phyloP scores from a whole-genome alignment of 306 rosid genomes.

The Prunus dulcis region DNA sequence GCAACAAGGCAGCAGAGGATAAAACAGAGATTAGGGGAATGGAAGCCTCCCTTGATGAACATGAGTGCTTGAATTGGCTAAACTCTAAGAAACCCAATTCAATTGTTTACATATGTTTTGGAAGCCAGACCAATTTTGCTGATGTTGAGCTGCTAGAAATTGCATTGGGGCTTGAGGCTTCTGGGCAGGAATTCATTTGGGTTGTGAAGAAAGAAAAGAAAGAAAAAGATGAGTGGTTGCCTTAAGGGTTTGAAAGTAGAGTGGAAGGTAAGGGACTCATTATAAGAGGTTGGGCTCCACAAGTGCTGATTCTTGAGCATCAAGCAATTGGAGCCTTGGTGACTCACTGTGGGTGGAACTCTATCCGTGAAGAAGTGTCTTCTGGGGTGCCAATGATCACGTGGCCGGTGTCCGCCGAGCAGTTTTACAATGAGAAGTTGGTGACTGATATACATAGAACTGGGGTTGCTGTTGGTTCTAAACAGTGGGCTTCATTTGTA shows the following conservation, averaged over 20 bases:
- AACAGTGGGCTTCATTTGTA: slow-evolving; percentile 13
- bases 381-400: slow-evolving; percentile 44
- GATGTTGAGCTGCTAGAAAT: slow-evolving; percentile 28
- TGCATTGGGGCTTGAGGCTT: slow-evolving; percentile 35
- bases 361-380: slow-evolving; percentile 30
- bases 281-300: slow-evolving; percentile 45
- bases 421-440: slow-evolving; percentile 42
- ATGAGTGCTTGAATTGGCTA: slow-evolving; percentile 36
- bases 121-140: slow-evolving; percentile 25
- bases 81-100: slow-evolving; percentile 25
- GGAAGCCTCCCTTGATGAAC: slow-evolving; percentile 10
- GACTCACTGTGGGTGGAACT: slow-evolving; percentile 56
- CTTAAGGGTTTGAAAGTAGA: slow-evolving; percentile 35
- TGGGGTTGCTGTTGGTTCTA: slow-evolving; percentile 33
- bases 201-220: slow-evolving; percentile 25
- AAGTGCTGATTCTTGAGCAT: slow-evolving; percentile 35
- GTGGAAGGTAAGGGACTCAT: slow-evolving; percentile 33
- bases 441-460: slow-evolving; percentile 20
- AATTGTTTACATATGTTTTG: slow-evolving; percentile 33
- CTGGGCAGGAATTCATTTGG: slow-evolving; percentile 31
- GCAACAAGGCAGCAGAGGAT: slow-evolving; percentile 3
- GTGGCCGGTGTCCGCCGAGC: slow-evolving; percentile 42
- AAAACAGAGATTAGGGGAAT: slow-evolving; percentile 15
- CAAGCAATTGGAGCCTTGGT: slow-evolving; percentile 34
- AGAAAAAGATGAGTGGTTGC: slow-evolving; percentile 21